phyloP scores from a whole-genome alignment of 2,329 filamentous ascomycete genomes.

The Didymella arachidicola region DNA sequence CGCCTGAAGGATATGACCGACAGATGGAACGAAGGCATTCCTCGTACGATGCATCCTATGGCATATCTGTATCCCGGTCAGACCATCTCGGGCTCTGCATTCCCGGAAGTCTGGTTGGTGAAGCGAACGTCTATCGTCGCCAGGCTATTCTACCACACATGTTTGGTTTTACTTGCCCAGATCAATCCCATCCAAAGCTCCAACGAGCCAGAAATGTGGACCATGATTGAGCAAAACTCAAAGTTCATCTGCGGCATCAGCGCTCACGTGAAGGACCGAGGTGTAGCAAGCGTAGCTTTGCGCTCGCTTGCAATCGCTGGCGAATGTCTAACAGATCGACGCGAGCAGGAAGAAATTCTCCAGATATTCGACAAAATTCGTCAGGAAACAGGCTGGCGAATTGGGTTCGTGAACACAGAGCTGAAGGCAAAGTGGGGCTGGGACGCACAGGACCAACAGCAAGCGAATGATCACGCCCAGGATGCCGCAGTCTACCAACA shows the following conservation, averaged over 20 bases:
- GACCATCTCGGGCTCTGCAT: constrained; percentile 73
- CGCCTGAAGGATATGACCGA: constrained; percentile 82
- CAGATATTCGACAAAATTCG: constrained; percentile 78
- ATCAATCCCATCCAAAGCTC: constrained; percentile 74
- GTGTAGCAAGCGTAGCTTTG: constrained; percentile 79
- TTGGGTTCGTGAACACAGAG: constrained; percentile 74
- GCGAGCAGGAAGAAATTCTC: constrained; percentile 83
- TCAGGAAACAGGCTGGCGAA: constrained; percentile 78
- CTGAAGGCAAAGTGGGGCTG: constrained; percentile 82
- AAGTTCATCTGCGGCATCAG: constrained; percentile 89
- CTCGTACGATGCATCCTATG: constrained; percentile 86
- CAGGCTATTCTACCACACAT: constrained; percentile 87
- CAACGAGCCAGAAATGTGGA: constrained; percentile 71
- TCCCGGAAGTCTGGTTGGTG: constrained; percentile 89
- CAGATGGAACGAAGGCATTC: constrained; percentile 79
- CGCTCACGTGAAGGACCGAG: constrained; percentile 81
- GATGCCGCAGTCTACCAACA: constrained; percentile 35
- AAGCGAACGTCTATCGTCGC: constrained; percentile 83
- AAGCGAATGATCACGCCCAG: constrained; percentile 24
- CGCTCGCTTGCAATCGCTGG: constrained; percentile 81
- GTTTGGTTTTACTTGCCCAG: constrained; percentile 80
- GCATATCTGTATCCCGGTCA: constrained; percentile 76
- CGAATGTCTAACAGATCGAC: constrained; percentile 70
- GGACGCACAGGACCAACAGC: constrained; percentile 55
- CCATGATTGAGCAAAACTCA: constrained; percentile 75